Conservation (phyloP, 345 rosid species). For the Odontarrhena argentea region DNA sequence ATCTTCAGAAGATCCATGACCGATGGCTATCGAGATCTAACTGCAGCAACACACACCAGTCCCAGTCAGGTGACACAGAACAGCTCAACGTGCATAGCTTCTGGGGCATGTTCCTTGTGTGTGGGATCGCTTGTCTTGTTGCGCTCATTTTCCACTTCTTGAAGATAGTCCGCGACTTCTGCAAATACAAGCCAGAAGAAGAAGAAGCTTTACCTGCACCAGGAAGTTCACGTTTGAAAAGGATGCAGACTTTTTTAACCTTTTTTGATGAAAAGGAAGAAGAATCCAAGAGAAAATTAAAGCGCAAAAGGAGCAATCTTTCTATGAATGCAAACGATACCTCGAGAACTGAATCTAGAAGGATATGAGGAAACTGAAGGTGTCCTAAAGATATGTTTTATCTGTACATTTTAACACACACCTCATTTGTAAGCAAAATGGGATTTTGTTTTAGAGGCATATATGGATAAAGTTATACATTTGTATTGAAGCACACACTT, state of each 20-base stretch:
- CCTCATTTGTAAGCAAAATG: conserved; percentile 17
- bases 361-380: conserved; percentile 30
- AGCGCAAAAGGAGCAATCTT: conserved; percentile 57
- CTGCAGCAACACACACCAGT: conserved; percentile 44
- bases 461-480: neutral
- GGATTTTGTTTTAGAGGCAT: conserved; percentile 4
- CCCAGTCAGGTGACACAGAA: conserved; percentile 49
- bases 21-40: conserved; percentile 61
- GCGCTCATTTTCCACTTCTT: conserved; percentile 65
- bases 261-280: conserved; percentile 64
- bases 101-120: conserved; percentile 80
- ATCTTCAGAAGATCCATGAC: conserved; percentile 75
- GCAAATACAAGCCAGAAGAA: conserved; percentile 37
- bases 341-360: conserved; percentile 19
- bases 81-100: conserved; percentile 75
- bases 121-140: conserved; percentile 61
- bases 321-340: conserved; percentile 30
- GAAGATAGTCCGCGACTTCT: conserved; percentile 51
- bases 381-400: neutral
- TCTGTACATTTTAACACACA: conserved; percentile 9
- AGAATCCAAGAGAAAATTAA: conserved; percentile 43
- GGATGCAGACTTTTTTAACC: conserved; percentile 60
- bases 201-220: conserved; percentile 35
- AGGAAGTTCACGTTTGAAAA: conserved; percentile 46
- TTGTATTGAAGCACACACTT: conserved; percentile 2